Evolutionary conservation across 768 basidiomycete species (phyloP).

Genomic region (Dacryopinax primogenitus): DNA sequence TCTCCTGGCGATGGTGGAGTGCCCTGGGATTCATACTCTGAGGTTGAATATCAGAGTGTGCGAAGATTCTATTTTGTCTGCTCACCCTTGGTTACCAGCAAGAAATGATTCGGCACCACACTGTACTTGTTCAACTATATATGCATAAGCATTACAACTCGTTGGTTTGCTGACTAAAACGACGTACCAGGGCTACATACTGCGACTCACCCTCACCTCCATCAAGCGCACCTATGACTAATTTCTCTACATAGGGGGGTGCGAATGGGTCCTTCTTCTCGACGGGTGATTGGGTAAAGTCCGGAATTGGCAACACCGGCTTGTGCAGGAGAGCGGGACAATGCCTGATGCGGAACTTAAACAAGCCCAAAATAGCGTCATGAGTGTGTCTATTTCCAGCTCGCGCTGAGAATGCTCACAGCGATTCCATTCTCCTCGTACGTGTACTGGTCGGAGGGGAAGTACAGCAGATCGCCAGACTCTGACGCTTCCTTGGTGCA

Average conservation of each 20-base stretch:
- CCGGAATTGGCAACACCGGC: constrained; percentile 38
- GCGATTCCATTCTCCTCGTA: constrained; percentile 51
- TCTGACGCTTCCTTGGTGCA: constrained; percentile 23
- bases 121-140: constrained; percentile 74
- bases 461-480: constrained; percentile 60
- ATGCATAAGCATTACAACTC: not conserved
- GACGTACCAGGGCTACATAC: constrained; percentile 59
- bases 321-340: constrained; percentile 82
- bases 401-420: constrained; percentile 33
- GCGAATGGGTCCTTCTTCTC: constrained; percentile 56
- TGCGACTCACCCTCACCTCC: constrained; percentile 45
- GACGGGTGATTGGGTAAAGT: constrained; percentile 26
- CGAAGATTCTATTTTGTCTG: not conserved
- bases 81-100: constrained; percentile 75
- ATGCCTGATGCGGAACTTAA: constrained; percentile 71
- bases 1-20: constrained; percentile 69
- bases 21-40: constrained; percentile 65
- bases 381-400: not conserved
- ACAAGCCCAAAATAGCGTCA: not conserved
- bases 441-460: constrained; percentile 53
- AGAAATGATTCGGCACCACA: constrained; percentile 70
- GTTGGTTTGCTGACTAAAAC: not conserved
- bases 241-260: constrained; percentile 69
- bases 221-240: constrained; percentile 62
- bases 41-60: not conserved